These are phyloP conservation scores for Boletales sp. DNA, from an alignment of 768 basidiomycete species.

Conservation along the genomic window DNA sequence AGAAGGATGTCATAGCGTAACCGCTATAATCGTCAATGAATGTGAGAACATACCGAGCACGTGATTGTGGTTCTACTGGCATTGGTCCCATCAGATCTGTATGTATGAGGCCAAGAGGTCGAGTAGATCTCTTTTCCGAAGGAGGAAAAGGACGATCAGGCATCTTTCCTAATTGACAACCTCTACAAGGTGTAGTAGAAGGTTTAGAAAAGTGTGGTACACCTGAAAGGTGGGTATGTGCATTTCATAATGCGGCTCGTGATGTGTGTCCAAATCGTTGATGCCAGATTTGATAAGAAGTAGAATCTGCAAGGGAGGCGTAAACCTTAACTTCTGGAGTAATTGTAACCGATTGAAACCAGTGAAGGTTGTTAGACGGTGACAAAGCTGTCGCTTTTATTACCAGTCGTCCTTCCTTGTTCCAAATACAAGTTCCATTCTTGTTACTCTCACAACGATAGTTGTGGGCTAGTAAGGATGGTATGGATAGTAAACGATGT, in stretches of 20 bases:
- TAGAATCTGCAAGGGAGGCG: no score
- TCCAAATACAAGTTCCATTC: background rate
- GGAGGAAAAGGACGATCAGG: background rate
- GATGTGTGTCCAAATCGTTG: background rate
- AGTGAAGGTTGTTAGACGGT: no score
- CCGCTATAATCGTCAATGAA: background rate
- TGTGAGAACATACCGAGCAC: background rate
- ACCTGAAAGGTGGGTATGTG: background rate
- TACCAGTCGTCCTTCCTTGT: no score
- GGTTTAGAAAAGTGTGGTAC: background rate
- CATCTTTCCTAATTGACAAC: no score
- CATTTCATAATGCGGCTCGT: background rate
- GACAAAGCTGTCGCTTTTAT: no score
- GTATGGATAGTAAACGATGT: background rate
- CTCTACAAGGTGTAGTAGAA: no score
- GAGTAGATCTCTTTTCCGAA: no score
- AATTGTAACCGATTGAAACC: no score
- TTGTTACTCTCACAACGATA: background rate
- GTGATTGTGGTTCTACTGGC: no score
- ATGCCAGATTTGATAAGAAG: background rate
- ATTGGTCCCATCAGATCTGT: no score
- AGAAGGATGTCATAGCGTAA: background rate
- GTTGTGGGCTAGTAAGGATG: background rate
- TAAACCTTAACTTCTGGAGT: no score
- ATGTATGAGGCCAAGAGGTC: no score